Base-by-base conservation (phyloP, 2,329 filamentous ascomycete genomes). In the Microcyclospora pomicola region DNA sequence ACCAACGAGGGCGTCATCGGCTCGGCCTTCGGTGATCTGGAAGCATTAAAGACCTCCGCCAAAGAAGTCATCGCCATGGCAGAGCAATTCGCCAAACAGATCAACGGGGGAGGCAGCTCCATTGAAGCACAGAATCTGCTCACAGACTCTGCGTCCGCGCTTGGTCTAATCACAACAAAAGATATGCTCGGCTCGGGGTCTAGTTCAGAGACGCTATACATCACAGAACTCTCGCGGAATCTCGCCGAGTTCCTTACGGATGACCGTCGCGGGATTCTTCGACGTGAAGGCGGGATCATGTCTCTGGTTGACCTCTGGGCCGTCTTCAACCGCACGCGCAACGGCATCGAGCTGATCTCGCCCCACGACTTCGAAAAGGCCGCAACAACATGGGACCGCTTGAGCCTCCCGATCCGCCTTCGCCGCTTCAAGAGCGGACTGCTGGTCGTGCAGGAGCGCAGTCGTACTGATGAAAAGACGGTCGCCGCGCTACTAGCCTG, bases 1-100 rank as follows among this genome's bases (percentile, higher is more conserved):
- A 94, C 93, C 59, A 96, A 95, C 50, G 86, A 95, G 59, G 64
- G 85, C 9, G 79, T 95, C 35, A 94, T 98, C 46, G 88, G 88
- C 16, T 86, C 75, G 47, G 87, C 91, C 0, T 98, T 98, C 52
- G 88, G 95, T 56, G 91, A 98, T 53, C 72, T 98, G 0, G 88
- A 96, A 56, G 87, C 91, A 3, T 69, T 98, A 29, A 98, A 96
- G 88, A 85, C 87, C 2, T 95, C 88, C 3, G 91, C 91, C 5
- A 95, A 96, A 56, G 85, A 98, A 56, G 85, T 98, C 35, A 80
- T 96, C 36, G 85, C 86, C 5, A 76, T 98, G 31, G 91, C 91
- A 1, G 88, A 96, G 59, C 77, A 77, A 12, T 88, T 96, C 49
- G 78, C 85, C 2, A 69, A 75, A 10, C 87, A 53, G 40, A 63